Percentiles rank a stretch among this genome's conserved stretches.
These are phyloP conservation scores for Lathyrus sativus DNA, from an alignment of 306 rosid species.

Conservation along the genomic window DNA sequence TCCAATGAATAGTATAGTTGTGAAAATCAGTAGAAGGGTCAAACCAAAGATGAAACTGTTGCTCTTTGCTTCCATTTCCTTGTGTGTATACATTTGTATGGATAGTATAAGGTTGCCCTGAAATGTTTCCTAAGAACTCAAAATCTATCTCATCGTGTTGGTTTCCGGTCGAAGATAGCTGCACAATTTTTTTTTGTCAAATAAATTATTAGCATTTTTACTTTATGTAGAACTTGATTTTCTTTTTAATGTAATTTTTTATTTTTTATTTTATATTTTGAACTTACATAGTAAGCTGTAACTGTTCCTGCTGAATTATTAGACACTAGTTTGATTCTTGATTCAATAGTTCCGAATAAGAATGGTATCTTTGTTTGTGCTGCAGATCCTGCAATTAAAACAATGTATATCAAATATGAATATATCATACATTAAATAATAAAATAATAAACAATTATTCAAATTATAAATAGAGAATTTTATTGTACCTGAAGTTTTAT, in stretches of 20 bases:
- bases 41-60: constrained; percentile 85
- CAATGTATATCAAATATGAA: no score
- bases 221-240: not conserved
- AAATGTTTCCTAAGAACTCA: constrained; percentile 80
- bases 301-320: constrained; percentile 83
- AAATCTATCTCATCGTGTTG: constrained; percentile 88
- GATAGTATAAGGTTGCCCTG: constrained; percentile 80
- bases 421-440: not conserved
- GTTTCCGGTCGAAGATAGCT: constrained; percentile 75
- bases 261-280: not conserved
- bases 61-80: constrained; percentile 82
- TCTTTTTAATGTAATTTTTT: not conserved
- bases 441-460: constrained; percentile 3
- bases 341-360: constrained; percentile 76
- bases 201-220: constrained; percentile 26
- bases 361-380: constrained; percentile 67
- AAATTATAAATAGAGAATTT: not conserved
- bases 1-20: constrained; percentile 94
- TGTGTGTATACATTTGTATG: constrained; percentile 71
- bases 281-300: constrained; percentile 79
- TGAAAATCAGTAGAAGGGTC: constrained; percentile 81
- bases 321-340: constrained; percentile 67
- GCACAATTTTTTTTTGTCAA: constrained; percentile 33
- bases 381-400: constrained; percentile 65
- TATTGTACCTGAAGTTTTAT: constrained; percentile 57